phyloP scores from a whole-genome alignment of 225 moss, liverwort and hornwort species.

The Anthoceros angustus region DNA sequence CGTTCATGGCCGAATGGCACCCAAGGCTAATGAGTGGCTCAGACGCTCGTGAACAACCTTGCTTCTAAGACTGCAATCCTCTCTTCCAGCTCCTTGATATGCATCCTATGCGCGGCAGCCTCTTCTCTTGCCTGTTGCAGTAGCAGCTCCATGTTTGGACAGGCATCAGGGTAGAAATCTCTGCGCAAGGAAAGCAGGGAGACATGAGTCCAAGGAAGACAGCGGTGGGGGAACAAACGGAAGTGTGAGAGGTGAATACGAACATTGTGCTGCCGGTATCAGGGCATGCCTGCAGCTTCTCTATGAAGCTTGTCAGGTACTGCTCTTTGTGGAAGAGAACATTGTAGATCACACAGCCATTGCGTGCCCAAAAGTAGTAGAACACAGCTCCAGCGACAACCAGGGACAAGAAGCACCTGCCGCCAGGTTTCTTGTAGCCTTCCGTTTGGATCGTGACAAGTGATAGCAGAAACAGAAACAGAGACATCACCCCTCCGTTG shows the following conservation, averaged over 20 bases:
- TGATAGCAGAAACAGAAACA: conserved; percentile 28
- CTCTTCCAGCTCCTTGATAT: not conserved
- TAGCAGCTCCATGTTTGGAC: not conserved
- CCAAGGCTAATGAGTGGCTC: too few relatives aligned
- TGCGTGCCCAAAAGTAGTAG: conserved; percentile 46
- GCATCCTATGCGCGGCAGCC: not conserved
- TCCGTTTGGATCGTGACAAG: conserved; percentile 30
- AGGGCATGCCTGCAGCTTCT: not conserved
- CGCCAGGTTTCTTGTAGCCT: conserved; percentile 25
- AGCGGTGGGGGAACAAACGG: not conserved
- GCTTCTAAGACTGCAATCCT: not conserved
- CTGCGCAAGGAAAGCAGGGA: not conserved
- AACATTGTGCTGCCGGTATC: not conserved
- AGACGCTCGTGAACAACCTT: too few relatives aligned
- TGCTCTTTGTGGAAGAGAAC: conserved; percentile 22
- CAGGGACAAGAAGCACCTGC: conserved; percentile 35
- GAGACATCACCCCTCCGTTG: conserved; percentile 35
- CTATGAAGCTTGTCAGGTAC: conserved; percentile 15
- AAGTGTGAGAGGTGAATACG: not conserved
- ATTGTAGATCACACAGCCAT: conserved; percentile 28
- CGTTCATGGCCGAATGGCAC: too few relatives aligned
- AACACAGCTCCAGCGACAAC: conserved; percentile 32
- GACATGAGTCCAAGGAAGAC: not conserved
- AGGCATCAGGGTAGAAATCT: conserved; percentile 1
- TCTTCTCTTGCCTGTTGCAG: not conserved